Conservation (phyloP, 192 early-diverging fungal genomes). For the Coemansia sp. region DNA sequence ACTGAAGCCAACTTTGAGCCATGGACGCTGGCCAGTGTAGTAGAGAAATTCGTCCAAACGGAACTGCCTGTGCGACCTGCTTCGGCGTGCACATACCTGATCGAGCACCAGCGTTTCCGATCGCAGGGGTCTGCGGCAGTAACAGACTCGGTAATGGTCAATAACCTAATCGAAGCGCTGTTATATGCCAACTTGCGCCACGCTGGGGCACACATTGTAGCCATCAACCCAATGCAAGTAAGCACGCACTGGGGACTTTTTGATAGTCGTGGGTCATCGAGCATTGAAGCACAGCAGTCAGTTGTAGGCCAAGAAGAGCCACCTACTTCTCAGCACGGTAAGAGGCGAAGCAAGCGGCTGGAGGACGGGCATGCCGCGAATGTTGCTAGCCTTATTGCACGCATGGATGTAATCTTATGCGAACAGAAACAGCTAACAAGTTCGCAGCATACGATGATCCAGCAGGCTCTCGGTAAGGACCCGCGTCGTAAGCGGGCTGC, state of each 20-base stretch:
- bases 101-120: slow-evolving; percentile 56
- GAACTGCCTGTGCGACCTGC: slow-evolving; percentile 28
- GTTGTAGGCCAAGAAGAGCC: neutral
- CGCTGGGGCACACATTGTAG: slow-evolving; percentile 27
- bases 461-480: slow-evolving; percentile 12
- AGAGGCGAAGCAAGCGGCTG: slow-evolving; percentile 2
- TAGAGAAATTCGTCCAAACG: slow-evolving; percentile 36
- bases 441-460: slow-evolving; percentile 17
- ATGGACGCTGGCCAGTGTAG: slow-evolving; percentile 40
- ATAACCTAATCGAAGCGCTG: slow-evolving; percentile 53
- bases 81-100: slow-evolving; percentile 35
- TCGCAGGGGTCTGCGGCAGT: slow-evolving; percentile 52
- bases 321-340: neutral
- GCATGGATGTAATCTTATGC: slow-evolving; percentile 19
- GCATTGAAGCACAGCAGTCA: neutral
- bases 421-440: slow-evolving; percentile 24
- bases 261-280: neutral
- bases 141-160: slow-evolving; percentile 54
- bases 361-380: neutral
- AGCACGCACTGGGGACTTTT: slow-evolving; percentile 34
- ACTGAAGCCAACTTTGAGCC: slow-evolving; percentile 45
- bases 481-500: slow-evolving; percentile 1
- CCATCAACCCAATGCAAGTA: slow-evolving; percentile 40
- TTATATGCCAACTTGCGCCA: slow-evolving; percentile 49
- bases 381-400: slow-evolving; percentile 5